Conservation (phyloP, 2,329 filamentous ascomycete genomes). For the Pseudocercospora macadamiae region DNA sequence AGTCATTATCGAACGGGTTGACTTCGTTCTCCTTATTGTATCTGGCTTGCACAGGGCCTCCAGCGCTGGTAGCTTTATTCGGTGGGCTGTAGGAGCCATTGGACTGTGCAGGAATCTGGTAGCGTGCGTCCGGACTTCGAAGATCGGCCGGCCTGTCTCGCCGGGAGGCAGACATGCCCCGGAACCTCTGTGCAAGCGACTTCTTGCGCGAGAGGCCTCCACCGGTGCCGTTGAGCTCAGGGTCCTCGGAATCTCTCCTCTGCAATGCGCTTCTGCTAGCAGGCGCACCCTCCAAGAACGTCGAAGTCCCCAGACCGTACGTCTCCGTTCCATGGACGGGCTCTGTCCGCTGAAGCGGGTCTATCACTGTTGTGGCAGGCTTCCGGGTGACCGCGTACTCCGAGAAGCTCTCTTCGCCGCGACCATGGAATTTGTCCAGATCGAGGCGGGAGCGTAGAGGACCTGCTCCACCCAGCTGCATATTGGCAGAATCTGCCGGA, state of each 20-base stretch:
- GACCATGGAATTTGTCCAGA: constrained; percentile 84
- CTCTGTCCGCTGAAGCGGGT: constrained; percentile 68
- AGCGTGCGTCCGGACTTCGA: constrained; percentile 59
- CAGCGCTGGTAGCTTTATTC: constrained; percentile 42
- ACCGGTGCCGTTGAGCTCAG: constrained; percentile 44
- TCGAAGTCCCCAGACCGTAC: constrained; percentile 86
- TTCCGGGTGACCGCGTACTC: constrained; percentile 67
- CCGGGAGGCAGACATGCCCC: constrained; percentile 75
- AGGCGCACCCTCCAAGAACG: constrained; percentile 91
- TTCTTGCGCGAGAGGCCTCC: constrained; percentile 84
- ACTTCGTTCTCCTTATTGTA: constrained; percentile 46
- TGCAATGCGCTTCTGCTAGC: constrained; percentile 79
- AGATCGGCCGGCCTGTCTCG: constrained; percentile 45
- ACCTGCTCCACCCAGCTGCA: constrained; percentile 83
- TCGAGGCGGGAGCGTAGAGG: constrained; percentile 81
- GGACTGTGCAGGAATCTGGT: constrained; percentile 26
- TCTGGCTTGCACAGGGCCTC: constrained; percentile 43
- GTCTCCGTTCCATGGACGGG: constrained; percentile 83
- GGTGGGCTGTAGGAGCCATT: constrained; percentile 28
- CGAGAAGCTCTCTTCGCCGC: constrained; percentile 80
- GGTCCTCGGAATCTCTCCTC: constrained; percentile 71
- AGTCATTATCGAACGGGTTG: constrained; percentile 80
- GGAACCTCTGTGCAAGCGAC: constrained; percentile 88
- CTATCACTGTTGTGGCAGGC: constrained; percentile 55
- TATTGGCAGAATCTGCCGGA: constrained; percentile 89